Evolutionary conservation across 176 grass and related monocot species (phyloP), one percentile per base, ranked within the genome.

Genomic region (Aegilops tauschii): DNA sequence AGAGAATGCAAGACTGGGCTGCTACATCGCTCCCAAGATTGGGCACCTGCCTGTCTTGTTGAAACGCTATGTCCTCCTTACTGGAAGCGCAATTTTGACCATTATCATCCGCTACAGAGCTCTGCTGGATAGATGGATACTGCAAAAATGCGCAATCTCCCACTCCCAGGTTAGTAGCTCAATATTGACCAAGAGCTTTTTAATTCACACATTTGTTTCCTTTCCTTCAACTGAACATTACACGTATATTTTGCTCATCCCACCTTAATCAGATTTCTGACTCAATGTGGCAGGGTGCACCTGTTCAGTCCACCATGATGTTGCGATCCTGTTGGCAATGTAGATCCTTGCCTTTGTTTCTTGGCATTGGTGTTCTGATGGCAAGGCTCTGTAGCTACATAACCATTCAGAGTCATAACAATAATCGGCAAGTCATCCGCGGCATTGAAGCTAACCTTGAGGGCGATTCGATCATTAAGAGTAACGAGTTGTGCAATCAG

Each of bases 61-160:
- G 64, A 75, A 86, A 12, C 84, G 80, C 13, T 71, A 56, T 31
- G 21, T 69, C 42, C 82, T 86, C 73, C 76, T 81, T 65, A 65
- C 84, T 58, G 73, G 84, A 58, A 83, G 80, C 1, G 54, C 65
- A 9, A 11, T 90, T 44, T 77, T 61, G 34, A 87, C 73, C 65
- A 79, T 83, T 73, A 73, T 74, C 1, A 5, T 14, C 58, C 69
- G 68, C 58, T 90, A 83, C 17, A 77, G 80, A 44, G 58, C 58
- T 59, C 80, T 87, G 30, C 39, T 90, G 86, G 75, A 79, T 13
- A 90, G 80, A 49, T 90, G 89, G 89, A 59, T 90, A 79, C 74
- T 83, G 2, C 49, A 18, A 47, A 79, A 52, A 30, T 79, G 47
- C 34, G 40, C 84, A 28, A 32, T 56, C 69, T 50, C 78, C 37